A percentile compares a stretch with the other conserved stretches of the same genome.
Evolutionary conservation across 2,329 filamentous ascomycete species (phyloP).

Genomic region (Hymenoscyphus occultus): DNA sequence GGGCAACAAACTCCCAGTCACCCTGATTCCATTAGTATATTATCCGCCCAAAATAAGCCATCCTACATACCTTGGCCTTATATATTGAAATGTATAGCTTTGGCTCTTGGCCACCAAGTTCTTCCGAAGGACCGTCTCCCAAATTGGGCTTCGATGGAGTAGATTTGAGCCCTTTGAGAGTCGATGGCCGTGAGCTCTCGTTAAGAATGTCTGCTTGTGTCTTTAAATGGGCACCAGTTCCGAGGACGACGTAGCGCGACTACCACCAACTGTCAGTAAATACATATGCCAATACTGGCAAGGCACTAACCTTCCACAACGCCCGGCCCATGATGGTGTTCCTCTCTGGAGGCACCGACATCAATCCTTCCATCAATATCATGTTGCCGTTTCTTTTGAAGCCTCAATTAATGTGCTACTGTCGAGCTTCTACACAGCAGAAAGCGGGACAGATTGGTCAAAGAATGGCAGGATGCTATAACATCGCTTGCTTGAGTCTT

Average conservation of each 20-base stretch:
- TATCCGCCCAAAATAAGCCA: constrained; percentile 2
- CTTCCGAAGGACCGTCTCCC: constrained; percentile 24
- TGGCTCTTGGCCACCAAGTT: constrained; percentile 20
- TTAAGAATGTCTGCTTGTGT: constrained; percentile 46
- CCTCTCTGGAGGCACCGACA: constrained; percentile 51
- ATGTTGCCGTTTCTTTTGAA: constrained; percentile 36
- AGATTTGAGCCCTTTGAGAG: constrained; percentile 27
- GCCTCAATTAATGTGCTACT: constrained; percentile 2
- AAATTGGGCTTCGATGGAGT: constrained; percentile 33
- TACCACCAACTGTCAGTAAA: constrained; percentile 33
- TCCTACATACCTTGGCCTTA: constrained; percentile 36
- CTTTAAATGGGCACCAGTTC: constrained; percentile 42
- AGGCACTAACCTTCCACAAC: constrained; percentile 49
- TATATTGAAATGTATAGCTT: constrained; percentile 36
- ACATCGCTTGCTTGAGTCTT: constrained; percentile 11
- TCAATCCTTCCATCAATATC: constrained; percentile 48
- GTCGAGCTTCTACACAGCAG: background rate
- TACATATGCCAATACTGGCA: background rate
- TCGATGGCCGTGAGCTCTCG: constrained; percentile 15
- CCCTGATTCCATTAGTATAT: constrained; percentile 27
- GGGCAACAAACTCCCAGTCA: constrained; percentile 35
- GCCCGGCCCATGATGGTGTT: constrained; percentile 51
- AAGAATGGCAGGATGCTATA: constrained; percentile 6
- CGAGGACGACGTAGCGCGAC: constrained; percentile 59
- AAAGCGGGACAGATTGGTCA: constrained; percentile 1